Evolutionary conservation across 176 grass and related monocot species (phyloP), one percentile per base, ranked within the genome.

Genomic region (Oryza rufipogon): DNA sequence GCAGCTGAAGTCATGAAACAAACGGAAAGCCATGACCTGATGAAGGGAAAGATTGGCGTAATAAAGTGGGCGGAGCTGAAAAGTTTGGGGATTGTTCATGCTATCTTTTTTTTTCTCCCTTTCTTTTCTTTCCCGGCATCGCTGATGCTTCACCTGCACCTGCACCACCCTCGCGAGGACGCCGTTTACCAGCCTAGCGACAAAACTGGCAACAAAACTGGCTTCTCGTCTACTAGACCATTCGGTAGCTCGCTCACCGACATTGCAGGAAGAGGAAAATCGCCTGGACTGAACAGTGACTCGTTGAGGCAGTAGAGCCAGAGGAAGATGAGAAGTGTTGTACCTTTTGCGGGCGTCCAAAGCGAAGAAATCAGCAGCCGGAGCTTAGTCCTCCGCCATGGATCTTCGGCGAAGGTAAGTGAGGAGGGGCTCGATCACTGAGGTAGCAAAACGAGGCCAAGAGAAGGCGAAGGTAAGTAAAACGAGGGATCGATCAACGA

Each of bases 311-410:
- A 9, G 83, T 46, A 68, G 38, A 28, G 28, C 28, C 28, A 28
- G 28, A 26, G 74, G 0, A 7, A 60, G 36, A 19, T 51, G 52
- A 75, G 26, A 0, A 4, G 26, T 0, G 16, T 63, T 23, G 22
- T 90, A 90, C 89, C 89, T 90, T 90, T 73, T 51, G 47, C 54
- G 60, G 60, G 33, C 68, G 28, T 22, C 47, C 36, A 30, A 30
- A 0, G 67, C 2, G 20, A 10, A 30, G 64, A 47, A 54, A 12
- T 52, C 80, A 71, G 66, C 14, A 1, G 36, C 85, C 73, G 66
- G 52, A 71, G 79, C 54, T 17, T 58, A 41, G 14, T 7, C 5
- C 63, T 41, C 69, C 5, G 84, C 0, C 30, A 65, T 34, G 75
- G 75, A 83, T 81, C 76, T 94, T 66, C 85, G 2, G 33, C 30